phyloP scores from a whole-genome alignment of 148 eudicot species.

The Amaranthus hypochondriacus region DNA sequence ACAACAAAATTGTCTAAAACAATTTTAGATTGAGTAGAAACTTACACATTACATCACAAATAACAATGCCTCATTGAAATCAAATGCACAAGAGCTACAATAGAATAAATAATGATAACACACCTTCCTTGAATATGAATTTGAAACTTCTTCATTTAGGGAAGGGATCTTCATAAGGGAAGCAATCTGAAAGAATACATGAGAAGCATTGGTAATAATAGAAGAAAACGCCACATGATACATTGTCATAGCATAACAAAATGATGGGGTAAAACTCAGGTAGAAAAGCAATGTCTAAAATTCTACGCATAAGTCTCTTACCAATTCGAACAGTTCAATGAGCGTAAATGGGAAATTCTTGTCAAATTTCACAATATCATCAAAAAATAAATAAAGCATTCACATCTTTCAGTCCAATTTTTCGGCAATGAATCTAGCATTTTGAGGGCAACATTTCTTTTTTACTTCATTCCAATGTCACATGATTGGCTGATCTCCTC shows the following conservation, averaged over 20 bases:
- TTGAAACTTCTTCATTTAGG: conserved; percentile 68
- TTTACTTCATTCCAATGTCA: no score
- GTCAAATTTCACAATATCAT: neutral
- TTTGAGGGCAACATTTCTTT: no score
- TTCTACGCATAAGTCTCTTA: no score
- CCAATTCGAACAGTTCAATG: no score
- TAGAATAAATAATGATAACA: neutral
- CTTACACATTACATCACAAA: neutral
- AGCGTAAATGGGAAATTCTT: neutral
- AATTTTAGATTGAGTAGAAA: neutral
- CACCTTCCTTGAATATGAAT: conserved; percentile 72
- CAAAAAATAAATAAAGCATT: neutral
- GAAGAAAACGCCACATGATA: neutral
- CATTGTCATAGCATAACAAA: neutral
- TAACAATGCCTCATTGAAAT: neutral
- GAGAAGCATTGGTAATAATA: neutral
- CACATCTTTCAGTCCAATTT: neutral
- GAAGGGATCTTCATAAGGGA: conserved; percentile 79
- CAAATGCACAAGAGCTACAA: neutral
- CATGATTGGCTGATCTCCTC: no score
- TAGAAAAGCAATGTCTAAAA: no score
- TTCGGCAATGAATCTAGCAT: no score
- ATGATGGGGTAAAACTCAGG: neutral
- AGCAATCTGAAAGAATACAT: conserved; percentile 49
- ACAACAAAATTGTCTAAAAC: neutral